A percentile compares a stretch with the other conserved stretches of the same genome.
phyloP scores from a whole-genome alignment of 352 stramenopile species.

The Globisporangium viniferum region DNA sequence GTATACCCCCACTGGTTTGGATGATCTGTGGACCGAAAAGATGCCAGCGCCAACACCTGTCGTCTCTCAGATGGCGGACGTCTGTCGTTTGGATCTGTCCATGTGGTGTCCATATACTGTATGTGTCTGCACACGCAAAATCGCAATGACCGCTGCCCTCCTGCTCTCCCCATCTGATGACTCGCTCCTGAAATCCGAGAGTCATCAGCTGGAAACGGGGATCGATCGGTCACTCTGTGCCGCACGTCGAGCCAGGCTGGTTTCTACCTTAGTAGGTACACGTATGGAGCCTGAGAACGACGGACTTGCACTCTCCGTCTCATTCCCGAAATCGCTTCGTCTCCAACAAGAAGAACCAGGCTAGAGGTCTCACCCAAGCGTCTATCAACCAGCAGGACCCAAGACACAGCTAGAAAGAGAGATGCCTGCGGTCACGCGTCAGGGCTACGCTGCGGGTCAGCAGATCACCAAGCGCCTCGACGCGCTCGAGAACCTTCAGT shows the following conservation, averaged over 20 bases:
- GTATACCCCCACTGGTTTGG: no score
- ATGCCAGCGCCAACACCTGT: no score
- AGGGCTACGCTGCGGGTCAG: constrained; percentile 2
- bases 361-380: no score
- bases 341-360: background rate
- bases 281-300: background rate
- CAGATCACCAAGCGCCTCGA: constrained; percentile 7
- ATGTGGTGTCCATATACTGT: no score
- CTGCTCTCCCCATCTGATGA: background rate
- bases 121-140: background rate
- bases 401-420: background rate
- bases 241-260: no score
- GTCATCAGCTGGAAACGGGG: background rate
- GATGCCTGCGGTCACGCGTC: background rate
- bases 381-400: no score
- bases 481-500: constrained; percentile 5
- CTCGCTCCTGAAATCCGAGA: background rate
- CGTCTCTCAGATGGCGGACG: no score
- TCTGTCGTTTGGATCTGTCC: background rate
- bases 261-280: no score
- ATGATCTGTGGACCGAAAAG: no score
- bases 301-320: background rate
- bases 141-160: background rate
- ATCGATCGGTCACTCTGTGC: no score
- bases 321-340: background rate